Conservation (phyloP, 257 asterid genomes). For the Solanum gandarillasii region DNA sequence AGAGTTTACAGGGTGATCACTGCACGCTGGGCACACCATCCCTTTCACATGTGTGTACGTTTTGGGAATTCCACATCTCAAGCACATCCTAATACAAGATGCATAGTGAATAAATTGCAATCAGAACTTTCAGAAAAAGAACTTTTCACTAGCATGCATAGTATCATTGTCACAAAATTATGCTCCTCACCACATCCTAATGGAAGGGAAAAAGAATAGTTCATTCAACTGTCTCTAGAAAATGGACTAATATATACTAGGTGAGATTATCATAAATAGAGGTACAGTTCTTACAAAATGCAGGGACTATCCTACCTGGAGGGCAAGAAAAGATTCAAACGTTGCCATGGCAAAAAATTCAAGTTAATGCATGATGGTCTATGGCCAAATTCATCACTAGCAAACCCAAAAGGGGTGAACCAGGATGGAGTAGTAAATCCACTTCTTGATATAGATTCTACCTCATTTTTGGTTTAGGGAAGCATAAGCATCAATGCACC, state of each 20-base stretch:
- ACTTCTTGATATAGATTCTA: neutral
- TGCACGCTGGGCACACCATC: constrained; percentile 74
- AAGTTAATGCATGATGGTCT: neutral
- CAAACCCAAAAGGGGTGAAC: neutral
- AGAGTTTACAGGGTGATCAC: constrained; percentile 49
- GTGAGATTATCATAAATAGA: neutral
- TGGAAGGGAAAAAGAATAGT: neutral
- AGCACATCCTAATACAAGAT: constrained; percentile 56
- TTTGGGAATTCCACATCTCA: constrained; percentile 76
- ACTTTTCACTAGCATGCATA: neutral
- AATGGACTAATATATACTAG: neutral
- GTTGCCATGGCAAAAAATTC: neutral
- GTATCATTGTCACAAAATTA: neutral
- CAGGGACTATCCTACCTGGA: neutral
- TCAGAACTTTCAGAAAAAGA: neutral
- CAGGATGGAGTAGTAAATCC: neutral
- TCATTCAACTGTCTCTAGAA: neutral
- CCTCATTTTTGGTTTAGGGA: neutral
- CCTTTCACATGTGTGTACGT: constrained; percentile 59
- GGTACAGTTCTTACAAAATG: neutral
- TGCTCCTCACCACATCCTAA: neutral
- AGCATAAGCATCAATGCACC: neutral
- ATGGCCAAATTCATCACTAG: neutral
- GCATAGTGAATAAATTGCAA: neutral
- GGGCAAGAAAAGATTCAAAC: neutral